phyloP scores from a whole-genome alignment of 2,329 filamentous ascomycete genomes.

The Sporothrix euskadiensis region DNA sequence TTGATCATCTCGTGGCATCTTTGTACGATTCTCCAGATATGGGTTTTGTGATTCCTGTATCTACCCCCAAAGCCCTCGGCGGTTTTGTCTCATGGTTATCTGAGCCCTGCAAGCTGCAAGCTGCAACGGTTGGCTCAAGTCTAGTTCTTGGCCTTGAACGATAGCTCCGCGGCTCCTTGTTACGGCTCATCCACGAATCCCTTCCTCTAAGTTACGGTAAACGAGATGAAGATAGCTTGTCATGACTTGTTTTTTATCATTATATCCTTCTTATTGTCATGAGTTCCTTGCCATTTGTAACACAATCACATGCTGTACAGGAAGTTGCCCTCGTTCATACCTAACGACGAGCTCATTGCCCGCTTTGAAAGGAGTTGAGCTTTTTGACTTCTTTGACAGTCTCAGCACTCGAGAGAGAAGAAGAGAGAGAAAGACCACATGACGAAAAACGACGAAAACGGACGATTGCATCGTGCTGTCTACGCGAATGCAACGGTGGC shows the following conservation, averaged over 20 bases:
- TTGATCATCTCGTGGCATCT: background rate
- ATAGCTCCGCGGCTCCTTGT: background rate
- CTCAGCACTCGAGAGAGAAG: background rate
- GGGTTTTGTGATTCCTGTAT: background rate
- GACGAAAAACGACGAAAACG: background rate
- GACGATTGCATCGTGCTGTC: conserved; percentile 12
- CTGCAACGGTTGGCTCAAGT: background rate
- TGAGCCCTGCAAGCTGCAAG: background rate
- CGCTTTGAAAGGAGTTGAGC: background rate
- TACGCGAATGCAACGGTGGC: conserved; percentile 21
- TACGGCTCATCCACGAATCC: background rate
- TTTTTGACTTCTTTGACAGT: background rate
- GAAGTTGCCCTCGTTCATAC: no score
- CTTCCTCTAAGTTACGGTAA: background rate
- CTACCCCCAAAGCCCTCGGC: background rate
- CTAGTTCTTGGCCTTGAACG: background rate
- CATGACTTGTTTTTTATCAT: background rate
- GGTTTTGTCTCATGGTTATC: no score
- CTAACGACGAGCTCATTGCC: background rate
- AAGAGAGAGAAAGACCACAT: background rate
- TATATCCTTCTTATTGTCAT: background rate
- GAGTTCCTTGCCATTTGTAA: background rate
- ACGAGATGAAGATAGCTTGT: background rate
- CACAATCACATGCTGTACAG: background rate
- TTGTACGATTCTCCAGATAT: background rate